Evolutionary conservation across 805 yeast genomes (phyloP).

Genomic region (Metschnikowia proteae): DNA sequence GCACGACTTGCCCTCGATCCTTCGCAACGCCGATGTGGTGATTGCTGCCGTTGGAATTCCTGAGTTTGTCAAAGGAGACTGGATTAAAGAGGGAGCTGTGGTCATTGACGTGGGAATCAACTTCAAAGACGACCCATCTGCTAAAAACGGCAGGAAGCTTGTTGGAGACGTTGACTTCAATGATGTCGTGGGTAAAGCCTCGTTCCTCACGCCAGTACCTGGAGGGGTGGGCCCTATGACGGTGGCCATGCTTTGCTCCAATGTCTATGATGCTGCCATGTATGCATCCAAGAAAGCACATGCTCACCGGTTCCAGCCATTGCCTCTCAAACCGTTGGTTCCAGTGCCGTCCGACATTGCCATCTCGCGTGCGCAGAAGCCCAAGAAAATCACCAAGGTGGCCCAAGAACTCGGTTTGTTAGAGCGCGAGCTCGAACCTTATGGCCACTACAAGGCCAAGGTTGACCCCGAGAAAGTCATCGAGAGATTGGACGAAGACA

Average conservation of each 20-base stretch:
- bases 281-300: constrained; percentile 47
- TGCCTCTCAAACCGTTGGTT: constrained; percentile 43
- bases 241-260: constrained; percentile 88
- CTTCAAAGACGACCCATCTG: constrained; percentile 70
- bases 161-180: constrained; percentile 95
- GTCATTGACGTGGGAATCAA: constrained; percentile 96
- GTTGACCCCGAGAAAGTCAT: constrained; percentile 48
- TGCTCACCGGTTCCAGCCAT: constrained; percentile 49
- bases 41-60: constrained; percentile 92
- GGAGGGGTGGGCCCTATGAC: constrained; percentile 99
- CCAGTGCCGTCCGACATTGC: constrained; percentile 93
- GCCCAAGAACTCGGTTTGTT: constrained; percentile 82
- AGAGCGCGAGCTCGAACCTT: constrained; percentile 77
- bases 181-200: constrained; percentile 57
- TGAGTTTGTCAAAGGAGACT: constrained; percentile 77
- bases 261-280: constrained; percentile 78
- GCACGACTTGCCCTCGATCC: constrained; percentile 49
- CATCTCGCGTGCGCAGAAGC: constrained; percentile 83
- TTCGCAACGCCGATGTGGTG: constrained; percentile 76
- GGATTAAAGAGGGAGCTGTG: constrained; percentile 80
- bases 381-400: constrained; percentile 71
- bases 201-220: constrained; percentile 90
- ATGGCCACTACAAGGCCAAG: constrained; percentile 88
- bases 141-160: constrained; percentile 73
- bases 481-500: constrained; percentile 51